phyloP scores from a whole-genome alignment of 352 stramenopile genomes.

The Globisporangium nunn region DNA sequence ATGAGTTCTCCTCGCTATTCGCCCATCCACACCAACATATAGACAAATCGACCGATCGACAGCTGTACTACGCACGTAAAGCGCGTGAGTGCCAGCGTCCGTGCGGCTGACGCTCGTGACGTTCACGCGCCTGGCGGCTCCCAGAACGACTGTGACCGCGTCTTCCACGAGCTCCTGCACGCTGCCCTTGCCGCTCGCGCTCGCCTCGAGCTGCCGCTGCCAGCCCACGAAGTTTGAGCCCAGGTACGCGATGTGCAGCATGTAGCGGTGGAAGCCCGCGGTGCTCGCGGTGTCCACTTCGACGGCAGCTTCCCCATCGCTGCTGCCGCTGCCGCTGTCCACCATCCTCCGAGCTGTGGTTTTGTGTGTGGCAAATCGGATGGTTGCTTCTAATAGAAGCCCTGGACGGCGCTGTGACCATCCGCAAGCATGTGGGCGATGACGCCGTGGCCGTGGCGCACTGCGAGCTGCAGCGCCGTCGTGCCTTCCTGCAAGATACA shows the following conservation, averaged over 20 bases:
- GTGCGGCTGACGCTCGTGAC: constrained; percentile 81
- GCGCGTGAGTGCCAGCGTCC: constrained; percentile 73
- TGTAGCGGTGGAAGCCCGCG: constrained; percentile 27
- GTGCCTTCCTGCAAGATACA: constrained; percentile 36
- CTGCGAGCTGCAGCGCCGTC: constrained; percentile 55
- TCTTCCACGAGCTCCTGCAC: constrained; percentile 77
- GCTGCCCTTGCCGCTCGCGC: constrained; percentile 45
- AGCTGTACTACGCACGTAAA: constrained; percentile 44
- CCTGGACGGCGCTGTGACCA: constrained; percentile 35
- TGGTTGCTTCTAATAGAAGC: constrained; percentile 43
- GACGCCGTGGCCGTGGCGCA: constrained; percentile 55
- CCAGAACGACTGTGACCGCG: constrained; percentile 47
- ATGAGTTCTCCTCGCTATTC: no score
- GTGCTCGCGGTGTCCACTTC: no score
- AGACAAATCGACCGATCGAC: no score
- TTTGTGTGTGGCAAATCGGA: no score
- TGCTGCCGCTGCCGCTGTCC: constrained; percentile 2
- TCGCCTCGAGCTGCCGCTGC: constrained; percentile 60
- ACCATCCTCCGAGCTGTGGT: not conserved
- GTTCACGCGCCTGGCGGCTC: constrained; percentile 48
- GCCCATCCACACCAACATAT: no score
- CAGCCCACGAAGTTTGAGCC: constrained; percentile 72
- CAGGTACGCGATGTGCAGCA: constrained; percentile 72
- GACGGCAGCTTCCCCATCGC: not conserved
- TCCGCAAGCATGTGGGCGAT: constrained; percentile 55